Evolutionary conservation across 2,329 filamentous ascomycete genomes (phyloP), one percentile per base, ranked within the genome.

Genomic region (Ceratocystis variospora): DNA sequence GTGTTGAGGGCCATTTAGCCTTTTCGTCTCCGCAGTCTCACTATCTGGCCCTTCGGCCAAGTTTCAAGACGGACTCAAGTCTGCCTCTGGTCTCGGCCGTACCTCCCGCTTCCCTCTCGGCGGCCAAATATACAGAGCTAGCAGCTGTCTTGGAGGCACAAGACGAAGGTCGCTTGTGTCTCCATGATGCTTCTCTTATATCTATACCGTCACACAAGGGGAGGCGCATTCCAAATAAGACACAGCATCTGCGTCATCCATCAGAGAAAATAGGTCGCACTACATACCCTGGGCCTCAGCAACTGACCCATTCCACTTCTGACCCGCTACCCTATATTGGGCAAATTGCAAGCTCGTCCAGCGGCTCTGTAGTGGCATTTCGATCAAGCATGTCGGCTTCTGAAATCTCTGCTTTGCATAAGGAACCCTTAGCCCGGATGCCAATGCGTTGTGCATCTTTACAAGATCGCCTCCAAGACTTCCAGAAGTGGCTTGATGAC

Each of bases 401-500:
- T 12, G 46, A 61, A 31, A 7, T 19, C 33, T 48, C 33, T 63
- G 33, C 46, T 31, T 41, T 53, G 22, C 19, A 53, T 15, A 53
- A 46, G 10, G 25, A 19, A 22, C 17, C 61, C 17, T 25, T 37
- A 28, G 22, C 1, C 33, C 25, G 15, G 25, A 8, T 25, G n/a
- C 59, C 25, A 25, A 22, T 59, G 25, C 50, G 46, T 19, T 48
- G 55, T 4, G 64, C 63, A 17, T 68, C 66, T 28, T 48, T 69
- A 17, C 63, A 66, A 53, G 68, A 68, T 25, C 64, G 62, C 31
- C 63, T 69, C 41, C 53, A 67, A n/a, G 22, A 67, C 57, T 68
- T 69, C 28, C 63, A 69, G 55, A 64, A 68, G 57, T 69, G 68
- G 63, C 67, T 69, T 19, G 67, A 69, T 31, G 64, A 63, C 12